These are phyloP conservation scores for Suhomyces sp. DNA, from an alignment of 805 yeast species.

Conservation along the genomic window DNA sequence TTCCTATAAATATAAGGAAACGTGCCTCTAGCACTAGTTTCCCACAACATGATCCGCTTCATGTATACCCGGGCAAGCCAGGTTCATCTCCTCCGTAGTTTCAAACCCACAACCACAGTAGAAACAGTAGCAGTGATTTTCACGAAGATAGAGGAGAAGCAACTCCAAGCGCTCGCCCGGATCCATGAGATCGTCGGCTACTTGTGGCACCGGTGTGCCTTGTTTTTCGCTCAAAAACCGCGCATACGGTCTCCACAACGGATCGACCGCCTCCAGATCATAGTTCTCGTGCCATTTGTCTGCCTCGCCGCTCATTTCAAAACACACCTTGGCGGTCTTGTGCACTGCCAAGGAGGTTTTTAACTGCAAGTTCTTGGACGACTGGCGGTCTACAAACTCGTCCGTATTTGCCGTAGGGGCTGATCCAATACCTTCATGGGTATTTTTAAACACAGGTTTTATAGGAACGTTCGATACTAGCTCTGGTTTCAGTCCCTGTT, in stretches of 20 bases:
- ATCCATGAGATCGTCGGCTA: not conserved
- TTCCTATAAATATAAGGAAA: too few species aligned
- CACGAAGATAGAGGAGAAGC: constrained; percentile 39
- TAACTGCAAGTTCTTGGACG: constrained; percentile 14
- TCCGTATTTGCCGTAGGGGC: constrained; percentile 3
- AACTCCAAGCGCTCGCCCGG: constrained; percentile 25
- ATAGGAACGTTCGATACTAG: constrained; percentile 33
- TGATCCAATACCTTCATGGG: constrained; percentile 22
- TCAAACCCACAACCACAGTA: constrained; percentile 47
- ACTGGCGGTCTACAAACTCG: constrained; percentile 11
- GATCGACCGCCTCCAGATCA: constrained; percentile 27
- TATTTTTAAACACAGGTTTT: constrained; percentile 13
- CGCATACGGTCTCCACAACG: constrained; percentile 40
- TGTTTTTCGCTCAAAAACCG: constrained; percentile 1
- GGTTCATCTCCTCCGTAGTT: constrained; percentile 34
- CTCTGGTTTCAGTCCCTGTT: constrained; percentile 14
- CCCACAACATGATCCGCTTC: constrained; percentile 44
- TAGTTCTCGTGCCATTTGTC: constrained; percentile 22
- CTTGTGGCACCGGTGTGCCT: not conserved
- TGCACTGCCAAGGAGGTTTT: constrained; percentile 10
- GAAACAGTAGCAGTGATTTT: constrained; percentile 43
- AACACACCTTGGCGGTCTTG: constrained; percentile 41
- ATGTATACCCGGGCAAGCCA: constrained; percentile 48
- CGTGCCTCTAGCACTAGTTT: too few species aligned
- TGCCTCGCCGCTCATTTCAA: constrained; percentile 40